Evolutionary conservation across 208 protist genomes (phyloP).

Genomic region (Wallacemonas sp.): DNA sequence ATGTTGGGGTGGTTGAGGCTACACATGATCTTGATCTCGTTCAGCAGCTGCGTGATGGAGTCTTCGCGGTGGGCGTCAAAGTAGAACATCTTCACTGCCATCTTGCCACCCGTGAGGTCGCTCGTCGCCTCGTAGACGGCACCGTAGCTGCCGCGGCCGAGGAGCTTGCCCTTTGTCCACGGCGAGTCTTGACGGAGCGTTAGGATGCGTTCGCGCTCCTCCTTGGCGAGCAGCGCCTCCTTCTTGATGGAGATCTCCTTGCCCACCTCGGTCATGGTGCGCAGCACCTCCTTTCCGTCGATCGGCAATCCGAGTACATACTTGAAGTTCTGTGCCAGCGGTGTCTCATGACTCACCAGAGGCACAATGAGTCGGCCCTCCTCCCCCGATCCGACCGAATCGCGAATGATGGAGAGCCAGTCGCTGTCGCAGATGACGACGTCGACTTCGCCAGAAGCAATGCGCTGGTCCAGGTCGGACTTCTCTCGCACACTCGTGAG

Average conservation of each 20-base stretch:
- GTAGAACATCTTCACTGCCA: constrained; percentile 94
- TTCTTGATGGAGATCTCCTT: constrained; percentile 81
- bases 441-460: constrained; percentile 80
- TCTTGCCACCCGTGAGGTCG: constrained; percentile 91
- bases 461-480: constrained; percentile 73
- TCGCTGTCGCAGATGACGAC: constrained; percentile 87
- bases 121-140: constrained; percentile 90
- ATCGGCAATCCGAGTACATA: constrained; percentile 78
- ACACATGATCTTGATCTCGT: constrained; percentile 93
- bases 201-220: constrained; percentile 87
- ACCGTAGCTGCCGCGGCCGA: constrained; percentile 88
- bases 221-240: constrained; percentile 74
- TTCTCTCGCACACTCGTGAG: constrained; percentile 76
- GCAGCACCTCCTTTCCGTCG: constrained; percentile 66
- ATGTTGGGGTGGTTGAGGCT: constrained; percentile 92
- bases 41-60: constrained; percentile 82
- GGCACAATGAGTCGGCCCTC: constrained; percentile 81
- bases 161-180: constrained; percentile 87
- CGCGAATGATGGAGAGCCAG: constrained; percentile 74
- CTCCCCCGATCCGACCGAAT: constrained; percentile 61
- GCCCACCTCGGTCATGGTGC: constrained; percentile 79
- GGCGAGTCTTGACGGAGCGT: constrained; percentile 89
- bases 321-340: constrained; percentile 53
- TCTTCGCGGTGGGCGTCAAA: constrained; percentile 70
- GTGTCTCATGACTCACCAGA: constrained; percentile 42